Evolutionary conservation across 176 grass and related monocot genomes (phyloP).

Genomic region (Oryza coarctata): DNA sequence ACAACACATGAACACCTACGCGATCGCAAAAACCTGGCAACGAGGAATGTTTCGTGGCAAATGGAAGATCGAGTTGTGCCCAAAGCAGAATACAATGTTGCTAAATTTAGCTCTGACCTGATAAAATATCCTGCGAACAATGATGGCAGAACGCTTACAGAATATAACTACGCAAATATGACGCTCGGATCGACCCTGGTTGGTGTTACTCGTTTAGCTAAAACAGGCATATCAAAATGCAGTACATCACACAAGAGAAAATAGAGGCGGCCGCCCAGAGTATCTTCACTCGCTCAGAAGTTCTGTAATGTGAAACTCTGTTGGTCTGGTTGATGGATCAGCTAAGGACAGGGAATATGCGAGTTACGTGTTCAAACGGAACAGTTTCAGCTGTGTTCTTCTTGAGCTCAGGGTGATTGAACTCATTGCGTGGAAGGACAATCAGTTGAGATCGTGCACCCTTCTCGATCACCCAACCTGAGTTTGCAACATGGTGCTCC

Average conservation of each 20-base stretch:
- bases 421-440: slow-evolving; percentile 70
- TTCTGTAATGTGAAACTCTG: neutral
- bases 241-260: neutral
- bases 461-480: slow-evolving; percentile 80
- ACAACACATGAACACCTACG: no score
- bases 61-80: neutral
- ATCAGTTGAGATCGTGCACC: slow-evolving; percentile 67
- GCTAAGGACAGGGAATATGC: slow-evolving; percentile 80
- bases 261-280: neutral
- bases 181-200: neutral
- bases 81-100: neutral
- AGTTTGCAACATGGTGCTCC: slow-evolving; percentile 75
- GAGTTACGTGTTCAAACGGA: slow-evolving; percentile 79
- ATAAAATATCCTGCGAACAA: neutral
- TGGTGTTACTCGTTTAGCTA: neutral
- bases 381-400: slow-evolving; percentile 73
- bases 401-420: slow-evolving; percentile 96
- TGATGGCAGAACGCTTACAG: neutral
- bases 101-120: neutral
- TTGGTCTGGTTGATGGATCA: slow-evolving; percentile 44
- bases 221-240: slow-evolving; percentile 12
- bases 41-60: no score
- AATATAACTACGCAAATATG: neutral
- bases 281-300: slow-evolving; percentile 29
- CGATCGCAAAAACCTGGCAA: no score